Evolutionary conservation across 2,329 filamentous ascomycete species (phyloP).

Genomic region (Fusarium fracticaudum): DNA sequence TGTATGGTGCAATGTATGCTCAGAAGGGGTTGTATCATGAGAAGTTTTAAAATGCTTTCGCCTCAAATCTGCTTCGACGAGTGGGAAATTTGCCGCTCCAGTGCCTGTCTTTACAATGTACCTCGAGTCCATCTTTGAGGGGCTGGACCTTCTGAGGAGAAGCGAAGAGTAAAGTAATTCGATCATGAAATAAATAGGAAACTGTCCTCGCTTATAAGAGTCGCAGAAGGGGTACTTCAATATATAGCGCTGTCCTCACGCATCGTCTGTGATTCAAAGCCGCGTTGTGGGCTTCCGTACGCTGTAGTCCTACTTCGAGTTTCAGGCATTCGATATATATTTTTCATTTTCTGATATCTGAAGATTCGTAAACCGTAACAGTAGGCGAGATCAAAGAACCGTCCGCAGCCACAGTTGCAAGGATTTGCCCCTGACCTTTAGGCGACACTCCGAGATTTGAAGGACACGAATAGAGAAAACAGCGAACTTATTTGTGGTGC

Average conservation of each 20-base stretch:
- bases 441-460: background rate
- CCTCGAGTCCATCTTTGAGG: too few species aligned
- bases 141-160: background rate
- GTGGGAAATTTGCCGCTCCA: background rate
- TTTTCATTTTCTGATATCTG: background rate
- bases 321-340: background rate
- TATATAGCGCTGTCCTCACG: background rate
- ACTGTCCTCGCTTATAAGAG: background rate
- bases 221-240: background rate
- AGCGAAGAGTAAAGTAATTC: background rate
- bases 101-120: background rate
- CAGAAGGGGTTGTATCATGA: background rate
- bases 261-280: background rate
- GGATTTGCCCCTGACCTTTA: background rate
- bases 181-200: background rate
- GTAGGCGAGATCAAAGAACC: background rate
- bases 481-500: rapidly evolving
- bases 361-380: background rate
- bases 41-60: rapidly evolving
- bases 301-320: background rate
- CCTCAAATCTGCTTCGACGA: background rate
- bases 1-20: background rate
- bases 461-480: background rate
- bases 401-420: background rate
- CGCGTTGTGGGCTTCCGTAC: background rate